These are phyloP conservation scores for Raphanus raphanistrum DNA, from an alignment of 345 rosid genomes.

Conservation along the genomic window DNA sequence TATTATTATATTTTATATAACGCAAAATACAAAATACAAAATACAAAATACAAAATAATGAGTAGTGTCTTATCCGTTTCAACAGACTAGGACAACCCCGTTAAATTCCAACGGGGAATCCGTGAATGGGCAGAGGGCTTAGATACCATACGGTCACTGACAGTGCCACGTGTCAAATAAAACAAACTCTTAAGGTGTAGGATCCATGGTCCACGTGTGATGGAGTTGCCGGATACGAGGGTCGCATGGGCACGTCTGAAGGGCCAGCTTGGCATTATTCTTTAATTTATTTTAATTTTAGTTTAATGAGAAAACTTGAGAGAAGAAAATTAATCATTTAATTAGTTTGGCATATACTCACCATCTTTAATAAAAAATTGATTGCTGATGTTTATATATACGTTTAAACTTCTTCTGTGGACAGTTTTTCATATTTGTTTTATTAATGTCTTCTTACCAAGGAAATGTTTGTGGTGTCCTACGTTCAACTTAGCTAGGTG, in stretches of 20 bases:
- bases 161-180: constrained; percentile 21
- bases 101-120: constrained; percentile 35
- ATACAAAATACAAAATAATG: neutral
- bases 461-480: neutral
- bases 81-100: constrained; percentile 11
- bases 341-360: constrained; percentile 26
- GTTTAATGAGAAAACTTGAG: neutral
- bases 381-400: neutral
- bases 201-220: constrained; percentile 41
- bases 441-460: neutral
- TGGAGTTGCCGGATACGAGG: constrained; percentile 35
- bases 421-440: neutral
- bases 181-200: constrained; percentile 19
- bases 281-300: neutral
- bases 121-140: constrained; percentile 17
- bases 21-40: neutral
- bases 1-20: neutral
- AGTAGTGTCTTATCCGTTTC: constrained; percentile 27
- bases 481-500: constrained; percentile 5
- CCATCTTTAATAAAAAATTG: neutral
- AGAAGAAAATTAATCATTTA: neutral
- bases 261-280: constrained; percentile 38
- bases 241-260: constrained; percentile 42
- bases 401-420: neutral
- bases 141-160: constrained; percentile 32